phyloP scores from a whole-genome alignment of 495 filamentous ascomycete species.

The Rusavskia elegans region DNA sequence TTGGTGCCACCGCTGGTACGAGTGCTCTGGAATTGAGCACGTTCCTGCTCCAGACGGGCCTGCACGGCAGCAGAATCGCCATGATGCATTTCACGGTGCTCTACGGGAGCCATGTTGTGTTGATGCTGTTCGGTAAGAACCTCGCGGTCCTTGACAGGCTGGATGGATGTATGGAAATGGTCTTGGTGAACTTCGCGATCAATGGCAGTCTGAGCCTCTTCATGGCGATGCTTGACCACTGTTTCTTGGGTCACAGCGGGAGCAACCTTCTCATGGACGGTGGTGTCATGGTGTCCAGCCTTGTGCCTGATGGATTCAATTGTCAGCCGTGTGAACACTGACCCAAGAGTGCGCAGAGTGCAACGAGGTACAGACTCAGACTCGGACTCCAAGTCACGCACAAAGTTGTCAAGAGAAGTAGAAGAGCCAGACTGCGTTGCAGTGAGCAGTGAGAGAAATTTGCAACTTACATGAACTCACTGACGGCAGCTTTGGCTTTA shows the following conservation, averaged over 20 bases:
- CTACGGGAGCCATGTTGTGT: constrained; percentile 31
- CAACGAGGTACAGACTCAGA: not conserved
- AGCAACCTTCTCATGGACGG: constrained; percentile 42
- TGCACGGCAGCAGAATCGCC: constrained; percentile 29
- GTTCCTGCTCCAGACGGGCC: constrained; percentile 29
- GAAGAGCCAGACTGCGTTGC: constrained; percentile 5
- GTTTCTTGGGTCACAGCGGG: constrained; percentile 43
- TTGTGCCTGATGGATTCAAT: constrained; percentile 18
- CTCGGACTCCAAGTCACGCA: constrained; percentile 5
- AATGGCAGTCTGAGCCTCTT: constrained; percentile 38
- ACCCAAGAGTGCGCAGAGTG: not conserved
- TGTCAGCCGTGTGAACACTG: no score
- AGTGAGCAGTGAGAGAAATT: constrained; percentile 5
- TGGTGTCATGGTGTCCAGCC: constrained; percentile 43
- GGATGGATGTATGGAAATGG: constrained; percentile 38
- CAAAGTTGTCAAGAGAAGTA: constrained; percentile 4
- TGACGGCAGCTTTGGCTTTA: constrained; percentile 36
- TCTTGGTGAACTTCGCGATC: constrained; percentile 48
- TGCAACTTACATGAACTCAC: constrained; percentile 30
- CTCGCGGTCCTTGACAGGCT: constrained; percentile 31
- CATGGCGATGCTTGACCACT: constrained; percentile 33
- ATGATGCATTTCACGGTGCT: constrained; percentile 38
- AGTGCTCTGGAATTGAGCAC: constrained; percentile 32
- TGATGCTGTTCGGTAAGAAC: constrained; percentile 32
- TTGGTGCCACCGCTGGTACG: constrained; percentile 28